phyloP scores from a whole-genome alignment of 2,329 filamentous ascomycete species.

The Colletotrichum sp. region DNA sequence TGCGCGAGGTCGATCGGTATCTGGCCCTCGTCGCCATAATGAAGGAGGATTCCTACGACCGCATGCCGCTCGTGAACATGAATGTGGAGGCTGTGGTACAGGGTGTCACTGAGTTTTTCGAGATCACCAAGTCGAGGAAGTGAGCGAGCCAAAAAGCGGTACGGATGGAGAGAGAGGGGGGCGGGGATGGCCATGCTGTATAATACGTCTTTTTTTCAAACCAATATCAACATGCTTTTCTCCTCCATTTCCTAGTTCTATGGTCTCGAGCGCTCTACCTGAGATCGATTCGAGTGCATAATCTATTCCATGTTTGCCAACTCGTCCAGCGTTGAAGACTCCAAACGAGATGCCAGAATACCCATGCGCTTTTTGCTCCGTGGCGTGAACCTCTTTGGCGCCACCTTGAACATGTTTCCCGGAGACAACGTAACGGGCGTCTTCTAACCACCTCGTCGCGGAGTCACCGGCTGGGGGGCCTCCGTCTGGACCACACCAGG shows the following conservation, averaged over 20 bases:
- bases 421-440: conserved; percentile 5
- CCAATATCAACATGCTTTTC: not conserved
- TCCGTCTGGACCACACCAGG: not conserved
- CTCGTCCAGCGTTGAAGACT: not conserved
- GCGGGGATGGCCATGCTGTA: not conserved
- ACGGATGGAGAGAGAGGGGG: not conserved
- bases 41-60: conserved; percentile 83
- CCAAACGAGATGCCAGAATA: not conserved
- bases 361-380: conserved; percentile 10
- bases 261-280: not conserved
- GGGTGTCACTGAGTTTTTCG: conserved; percentile 80
- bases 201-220: not conserved
- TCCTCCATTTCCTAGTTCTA: not conserved
- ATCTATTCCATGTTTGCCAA: not conserved
- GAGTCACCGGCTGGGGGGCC: not conserved
- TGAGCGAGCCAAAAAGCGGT: conserved; percentile 18
- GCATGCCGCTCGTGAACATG: conserved; percentile 85
- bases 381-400: conserved; percentile 18
- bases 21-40: conserved; percentile 85
- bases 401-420: conserved; percentile 16
- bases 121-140: conserved; percentile 66
- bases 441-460: conserved; percentile 4
- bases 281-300: not conserved
- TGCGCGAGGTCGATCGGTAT: conserved; percentile 75
- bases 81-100: conserved; percentile 84